A percentile compares a stretch with the other conserved stretches of the same genome.
phyloP scores from a whole-genome alignment of 2,329 filamentous ascomycete species.

The Coniochaeta sp. region DNA sequence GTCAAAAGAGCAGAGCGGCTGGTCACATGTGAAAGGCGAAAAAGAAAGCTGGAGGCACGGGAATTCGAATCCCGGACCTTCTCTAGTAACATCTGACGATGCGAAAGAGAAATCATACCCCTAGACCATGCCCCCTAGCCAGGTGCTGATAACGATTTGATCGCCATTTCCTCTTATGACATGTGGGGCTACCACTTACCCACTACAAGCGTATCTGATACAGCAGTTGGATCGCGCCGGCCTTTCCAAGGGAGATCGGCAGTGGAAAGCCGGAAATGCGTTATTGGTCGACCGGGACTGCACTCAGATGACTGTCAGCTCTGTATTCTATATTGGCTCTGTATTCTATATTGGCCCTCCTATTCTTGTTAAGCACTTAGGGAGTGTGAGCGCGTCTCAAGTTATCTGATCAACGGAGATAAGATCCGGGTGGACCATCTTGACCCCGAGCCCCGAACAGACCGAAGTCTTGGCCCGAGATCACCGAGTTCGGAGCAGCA shows the following conservation, averaged over 20 bases:
- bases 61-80: conserved; percentile 1
- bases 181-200: too few relatives aligned
- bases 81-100: not conserved
- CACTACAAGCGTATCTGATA: too few relatives aligned
- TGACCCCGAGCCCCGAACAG: not conserved
- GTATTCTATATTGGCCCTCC: too few relatives aligned
- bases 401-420: not conserved
- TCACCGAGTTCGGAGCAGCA: not conserved
- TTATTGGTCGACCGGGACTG: too few relatives aligned
- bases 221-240: too few relatives aligned
- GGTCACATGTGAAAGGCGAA: not conserved
- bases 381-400: too few relatives aligned
- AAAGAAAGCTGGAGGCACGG: not conserved
- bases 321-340: too few relatives aligned
- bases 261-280: too few relatives aligned
- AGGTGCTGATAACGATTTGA: conserved; percentile 31
- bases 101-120: conserved; percentile 4
- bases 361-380: too few relatives aligned
- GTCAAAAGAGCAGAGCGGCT: not conserved
- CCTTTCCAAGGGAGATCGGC: too few relatives aligned
- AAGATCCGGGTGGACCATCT: not conserved
- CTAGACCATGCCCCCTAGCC: not conserved
- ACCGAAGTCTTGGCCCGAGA: not conserved
- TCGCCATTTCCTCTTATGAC: conserved; percentile 26
- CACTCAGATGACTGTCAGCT: too few relatives aligned